Evolutionary conservation across 1,139 yeast genomes (phyloP), one percentile per base, ranked within the genome.

Genomic region (Blastobotrys proliferans): DNA sequence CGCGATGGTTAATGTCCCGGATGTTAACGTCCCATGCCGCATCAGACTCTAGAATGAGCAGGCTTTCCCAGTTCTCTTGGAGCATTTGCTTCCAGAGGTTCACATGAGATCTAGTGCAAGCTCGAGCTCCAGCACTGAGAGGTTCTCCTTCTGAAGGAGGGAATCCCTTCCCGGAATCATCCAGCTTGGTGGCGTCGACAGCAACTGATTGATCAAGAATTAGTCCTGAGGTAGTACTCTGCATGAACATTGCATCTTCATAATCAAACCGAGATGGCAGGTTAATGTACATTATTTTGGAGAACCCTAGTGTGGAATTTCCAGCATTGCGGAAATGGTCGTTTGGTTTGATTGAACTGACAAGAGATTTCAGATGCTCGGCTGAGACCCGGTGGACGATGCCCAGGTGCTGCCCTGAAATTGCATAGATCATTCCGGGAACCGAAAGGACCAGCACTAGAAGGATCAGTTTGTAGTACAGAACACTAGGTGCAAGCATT

Each of bases 291-390:
- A 35, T 27, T 21, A 51, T 43, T 20, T 47, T 38, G 11, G 45
- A 39, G 38, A 51, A 51, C 4, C 55, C 55, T 6, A 51, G 38
- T 3, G 55, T 51, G 8, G 48, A 19, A 38, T 51, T 51, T 10
- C 44, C 46, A 5, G 50, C 61, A n/a, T n/a, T n/a, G n/a, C n/a
- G n/a, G n/a, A n/a, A n/a, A n/a, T n/a, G n/a, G n/a, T n/a, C n/a
- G n/a, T n/a, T n/a, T n/a, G n/a, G n/a, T n/a, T n/a, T n/a, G n/a
- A n/a, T n/a, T n/a, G n/a, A n/a, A n/a, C n/a, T n/a, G n/a, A n/a
- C n/a, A n/a, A n/a, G n/a, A n/a, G n/a, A n/a, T n/a, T n/a, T n/a
- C n/a, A n/a, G n/a, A n/a, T n/a, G n/a, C n/a, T n/a, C n/a, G n/a
- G n/a, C n/a, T n/a, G n/a, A n/a, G n/a, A n/a, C n/a, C n/a, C n/a